A percentile compares a stretch with the other conserved stretches of the same genome.
Conservation (phyloP, 371 early-diverging fungal species). For the Mucor irregularis region DNA sequence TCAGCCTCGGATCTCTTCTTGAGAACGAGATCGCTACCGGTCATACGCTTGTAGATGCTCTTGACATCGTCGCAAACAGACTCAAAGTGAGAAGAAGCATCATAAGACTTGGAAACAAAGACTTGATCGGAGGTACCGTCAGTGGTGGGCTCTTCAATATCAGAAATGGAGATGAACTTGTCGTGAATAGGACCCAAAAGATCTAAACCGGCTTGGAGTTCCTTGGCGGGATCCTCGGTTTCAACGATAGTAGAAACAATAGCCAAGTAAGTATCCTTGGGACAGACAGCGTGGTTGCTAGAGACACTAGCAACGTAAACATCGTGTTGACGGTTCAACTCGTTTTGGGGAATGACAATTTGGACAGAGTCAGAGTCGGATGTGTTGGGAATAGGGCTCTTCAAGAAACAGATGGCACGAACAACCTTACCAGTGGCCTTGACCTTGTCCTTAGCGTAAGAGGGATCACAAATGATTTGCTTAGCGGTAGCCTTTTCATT, state of each 20-base stretch:
- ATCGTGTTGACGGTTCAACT: constrained; percentile 88
- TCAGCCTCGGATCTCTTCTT: constrained; percentile 60
- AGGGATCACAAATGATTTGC: constrained; percentile 95
- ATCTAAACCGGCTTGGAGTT: constrained; percentile 85
- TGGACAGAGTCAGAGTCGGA: constrained; percentile 88
- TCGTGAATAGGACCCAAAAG: constrained; percentile 91
- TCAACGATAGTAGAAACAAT: constrained; percentile 96
- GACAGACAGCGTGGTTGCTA: constrained; percentile 87
- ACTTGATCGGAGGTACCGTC: constrained; percentile 86
- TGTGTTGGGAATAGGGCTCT: constrained; percentile 92
- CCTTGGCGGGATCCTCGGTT: constrained; percentile 83
- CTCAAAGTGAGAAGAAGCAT: constrained; percentile 99
- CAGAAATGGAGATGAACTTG: constrained; percentile 84
- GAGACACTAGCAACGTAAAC: constrained; percentile 96
- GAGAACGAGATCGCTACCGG: constrained; percentile 83
- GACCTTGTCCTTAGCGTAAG: constrained; percentile 83
- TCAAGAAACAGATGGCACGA: constrained; percentile 93
- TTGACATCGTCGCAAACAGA: constrained; percentile 96
- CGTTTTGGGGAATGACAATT: constrained; percentile 96
- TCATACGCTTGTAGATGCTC: constrained; percentile 88
- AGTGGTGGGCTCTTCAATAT: constrained; percentile 81
- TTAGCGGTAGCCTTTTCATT: constrained; percentile 82
- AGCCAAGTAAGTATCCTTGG: constrained; percentile 86
- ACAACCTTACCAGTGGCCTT: constrained; percentile 85
- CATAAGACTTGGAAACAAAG: constrained; percentile 93